These are phyloP conservation scores for Adansonia grandidieri DNA, from an alignment of 441 rosid genomes.

Conservation along the genomic window DNA sequence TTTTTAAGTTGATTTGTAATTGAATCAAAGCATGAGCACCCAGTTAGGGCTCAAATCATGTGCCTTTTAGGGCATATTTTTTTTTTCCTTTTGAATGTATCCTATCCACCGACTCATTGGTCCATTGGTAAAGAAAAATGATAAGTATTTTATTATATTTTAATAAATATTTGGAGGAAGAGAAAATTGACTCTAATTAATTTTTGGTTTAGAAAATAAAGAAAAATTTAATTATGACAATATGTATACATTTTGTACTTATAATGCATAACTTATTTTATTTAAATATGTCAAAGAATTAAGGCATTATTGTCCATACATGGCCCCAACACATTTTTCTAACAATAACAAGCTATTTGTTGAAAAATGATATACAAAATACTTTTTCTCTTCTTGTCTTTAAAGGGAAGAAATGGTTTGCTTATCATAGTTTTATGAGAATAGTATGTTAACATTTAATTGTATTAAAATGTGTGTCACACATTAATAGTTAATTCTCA, in stretches of 20 bases:
- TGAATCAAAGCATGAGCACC: conserved; percentile 22
- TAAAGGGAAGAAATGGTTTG: conserved; percentile 39
- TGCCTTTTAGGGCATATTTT: conserved; percentile 27
- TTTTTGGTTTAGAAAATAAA: not conserved
- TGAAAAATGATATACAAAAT: conserved; percentile 10
- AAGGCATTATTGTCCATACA: not conserved
- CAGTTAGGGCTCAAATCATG: conserved; percentile 32
- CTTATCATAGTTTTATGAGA: conserved; percentile 9
- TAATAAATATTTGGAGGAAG: not conserved
- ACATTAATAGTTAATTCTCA: not conserved
- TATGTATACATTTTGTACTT: not conserved
- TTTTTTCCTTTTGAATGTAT: not conserved
- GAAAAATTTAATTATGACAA: not conserved
- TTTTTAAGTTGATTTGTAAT: not conserved
- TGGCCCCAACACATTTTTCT: not conserved
- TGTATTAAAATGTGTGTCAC: not conserved
- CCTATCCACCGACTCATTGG: not conserved
- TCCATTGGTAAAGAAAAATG: no score
- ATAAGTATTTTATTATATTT: not conserved
- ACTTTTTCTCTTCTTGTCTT: conserved; percentile 39
- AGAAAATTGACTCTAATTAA: not conserved
- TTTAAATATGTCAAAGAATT: not conserved
- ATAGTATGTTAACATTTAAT: not conserved
- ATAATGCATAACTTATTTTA: not conserved
- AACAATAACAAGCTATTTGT: conserved; percentile 6